Evolutionary conservation across 1,139 yeast genomes (phyloP).

Genomic region (Hyphopichia wangnamkhiaoensis): DNA sequence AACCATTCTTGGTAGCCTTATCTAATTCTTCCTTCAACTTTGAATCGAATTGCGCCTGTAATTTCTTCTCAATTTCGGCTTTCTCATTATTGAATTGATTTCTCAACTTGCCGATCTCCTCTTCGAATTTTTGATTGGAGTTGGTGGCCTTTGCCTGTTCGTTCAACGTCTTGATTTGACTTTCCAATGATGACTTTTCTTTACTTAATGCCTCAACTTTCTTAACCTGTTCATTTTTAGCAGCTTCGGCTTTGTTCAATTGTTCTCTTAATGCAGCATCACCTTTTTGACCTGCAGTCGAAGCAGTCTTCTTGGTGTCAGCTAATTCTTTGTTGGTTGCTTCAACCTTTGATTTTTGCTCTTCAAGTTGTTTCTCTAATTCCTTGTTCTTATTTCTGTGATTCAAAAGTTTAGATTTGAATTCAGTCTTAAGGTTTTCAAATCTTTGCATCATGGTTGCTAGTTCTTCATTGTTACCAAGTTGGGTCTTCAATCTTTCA

Average conservation of each 20-base stretch:
- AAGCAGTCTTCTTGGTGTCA: constrained; percentile 15
- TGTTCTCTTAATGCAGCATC: constrained; percentile 12
- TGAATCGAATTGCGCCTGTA: constrained; percentile 13
- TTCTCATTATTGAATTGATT: constrained; percentile 12
- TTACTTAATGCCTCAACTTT: constrained; percentile 9
- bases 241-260: constrained; percentile 13
- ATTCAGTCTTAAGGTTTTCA: constrained; percentile 34
- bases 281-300: constrained; percentile 6
- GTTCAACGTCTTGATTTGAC: constrained; percentile 14
- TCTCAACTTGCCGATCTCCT: constrained; percentile 13
- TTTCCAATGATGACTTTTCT: constrained; percentile 14
- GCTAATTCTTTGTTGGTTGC: constrained; percentile 18
- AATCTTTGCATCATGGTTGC: constrained; percentile 31
- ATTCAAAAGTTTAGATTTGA: constrained; percentile 26
- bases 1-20: constrained; percentile 3
- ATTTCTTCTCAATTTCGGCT: constrained; percentile 11
- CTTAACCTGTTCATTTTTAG: constrained; percentile 13
- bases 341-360: constrained; percentile 23
- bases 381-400: constrained; percentile 24
- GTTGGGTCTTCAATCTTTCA: constrained; percentile 29
- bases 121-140: constrained; percentile 12
- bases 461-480: constrained; percentile 29
- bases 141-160: constrained; percentile 5
- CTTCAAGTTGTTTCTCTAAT: constrained; percentile 22
- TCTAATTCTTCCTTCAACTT: constrained; percentile 16